Evolutionary conservation across 768 basidiomycete genomes (phyloP).

Genomic region (Mycena filopes): DNA sequence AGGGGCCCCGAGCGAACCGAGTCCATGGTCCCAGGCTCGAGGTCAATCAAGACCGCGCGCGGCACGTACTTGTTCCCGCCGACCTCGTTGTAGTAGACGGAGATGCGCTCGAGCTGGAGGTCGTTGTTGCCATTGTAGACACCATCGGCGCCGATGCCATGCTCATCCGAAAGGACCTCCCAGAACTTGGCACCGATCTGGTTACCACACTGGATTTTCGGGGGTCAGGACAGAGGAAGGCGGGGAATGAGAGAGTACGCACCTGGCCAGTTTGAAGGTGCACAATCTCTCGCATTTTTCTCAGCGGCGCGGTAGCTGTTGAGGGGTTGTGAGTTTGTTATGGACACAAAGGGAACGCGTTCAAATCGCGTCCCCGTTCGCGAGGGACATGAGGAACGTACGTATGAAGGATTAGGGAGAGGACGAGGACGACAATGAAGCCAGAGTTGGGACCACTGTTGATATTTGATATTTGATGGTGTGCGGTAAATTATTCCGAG

Average conservation of each 20-base stretch:
- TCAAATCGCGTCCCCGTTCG: neutral
- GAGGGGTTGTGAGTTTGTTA: no score
- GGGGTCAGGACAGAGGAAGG: slow-evolving; percentile 39
- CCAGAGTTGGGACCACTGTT: neutral
- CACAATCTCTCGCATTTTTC: slow-evolving; percentile 94
- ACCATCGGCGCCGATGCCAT: slow-evolving; percentile 94
- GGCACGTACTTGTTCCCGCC: slow-evolving; percentile 98
- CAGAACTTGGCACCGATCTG: slow-evolving; percentile 99
- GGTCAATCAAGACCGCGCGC: slow-evolving; percentile 95
- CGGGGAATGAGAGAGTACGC: slow-evolving; percentile 32
- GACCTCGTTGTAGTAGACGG: slow-evolving; percentile 98
- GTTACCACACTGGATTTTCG: slow-evolving; percentile 87
- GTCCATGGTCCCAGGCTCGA: slow-evolving; percentile 98
- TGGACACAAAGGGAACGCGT: slow-evolving; percentile 17
- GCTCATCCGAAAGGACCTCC: slow-evolving; percentile 99
- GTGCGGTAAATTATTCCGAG: no score
- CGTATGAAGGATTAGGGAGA: slow-evolving; percentile 1
- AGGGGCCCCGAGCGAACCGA: slow-evolving; percentile 91
- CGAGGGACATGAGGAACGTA: neutral
- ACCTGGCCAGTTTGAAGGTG: slow-evolving; percentile 99
- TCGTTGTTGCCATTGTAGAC: slow-evolving; percentile 94
- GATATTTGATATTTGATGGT: no score
- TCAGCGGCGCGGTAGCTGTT: slow-evolving; percentile 50
- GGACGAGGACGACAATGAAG: neutral
- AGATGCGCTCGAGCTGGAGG: slow-evolving; percentile 96